Conservation (phyloP, 73 alveolate genomes). For the Paramecium caudatum region DNA sequence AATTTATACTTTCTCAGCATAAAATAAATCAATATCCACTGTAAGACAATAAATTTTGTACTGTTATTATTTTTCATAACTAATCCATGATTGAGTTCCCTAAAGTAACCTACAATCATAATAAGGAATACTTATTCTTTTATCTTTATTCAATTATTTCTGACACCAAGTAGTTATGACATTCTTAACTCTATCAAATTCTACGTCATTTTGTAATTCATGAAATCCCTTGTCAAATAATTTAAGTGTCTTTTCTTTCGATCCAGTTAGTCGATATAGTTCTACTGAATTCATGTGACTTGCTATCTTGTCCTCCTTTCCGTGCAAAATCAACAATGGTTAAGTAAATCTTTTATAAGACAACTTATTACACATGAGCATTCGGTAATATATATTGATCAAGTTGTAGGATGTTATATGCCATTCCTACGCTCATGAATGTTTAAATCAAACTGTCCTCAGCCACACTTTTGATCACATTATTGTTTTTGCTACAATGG, state of each 20-base stretch:
- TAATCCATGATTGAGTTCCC: neutral
- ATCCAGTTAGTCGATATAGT: constrained; percentile 24
- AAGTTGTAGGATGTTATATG: constrained; percentile 13
- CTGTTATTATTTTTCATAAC: constrained; percentile 9
- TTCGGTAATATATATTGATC: constrained; percentile 18
- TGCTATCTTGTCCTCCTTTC: constrained; percentile 66
- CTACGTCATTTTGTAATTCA: constrained; percentile 54
- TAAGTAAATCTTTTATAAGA: neutral
- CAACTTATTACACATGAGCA: neutral
- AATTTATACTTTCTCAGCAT: constrained; percentile 30
- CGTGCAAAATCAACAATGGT: constrained; percentile 30
- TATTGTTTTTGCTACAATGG: constrained; percentile 34
- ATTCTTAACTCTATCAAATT: constrained; percentile 49
- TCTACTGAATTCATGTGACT: constrained; percentile 65
- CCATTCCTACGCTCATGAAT: constrained; percentile 52
- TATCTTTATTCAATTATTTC: constrained; percentile 32
- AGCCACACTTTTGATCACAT: constrained; percentile 11
- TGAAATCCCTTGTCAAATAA: constrained; percentile 67
- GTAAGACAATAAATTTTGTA: constrained; percentile 2
- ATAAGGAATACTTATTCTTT: constrained; percentile 48
- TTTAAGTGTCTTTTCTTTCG: constrained; percentile 28
- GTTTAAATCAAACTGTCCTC: constrained; percentile 6
- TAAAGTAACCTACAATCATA: neutral
- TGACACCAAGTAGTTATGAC: constrained; percentile 4
- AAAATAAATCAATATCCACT: constrained; percentile 4